phyloP scores from a whole-genome alignment of 805 yeast species.

The Kodamaea sagamina region DNA sequence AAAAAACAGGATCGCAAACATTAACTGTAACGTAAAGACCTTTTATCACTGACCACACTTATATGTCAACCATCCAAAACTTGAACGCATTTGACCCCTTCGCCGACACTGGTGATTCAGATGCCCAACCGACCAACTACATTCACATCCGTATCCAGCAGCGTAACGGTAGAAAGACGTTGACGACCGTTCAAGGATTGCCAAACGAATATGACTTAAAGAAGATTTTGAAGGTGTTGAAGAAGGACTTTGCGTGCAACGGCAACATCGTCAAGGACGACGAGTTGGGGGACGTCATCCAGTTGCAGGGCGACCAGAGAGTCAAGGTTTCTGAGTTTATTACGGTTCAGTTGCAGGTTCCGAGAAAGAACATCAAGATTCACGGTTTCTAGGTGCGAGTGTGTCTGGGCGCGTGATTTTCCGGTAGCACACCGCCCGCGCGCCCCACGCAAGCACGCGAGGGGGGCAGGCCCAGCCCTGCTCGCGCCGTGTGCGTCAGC shows the following conservation, averaged over 20 bases:
- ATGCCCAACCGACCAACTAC: slow-evolving; percentile 91
- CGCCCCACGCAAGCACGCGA: too few relatives aligned
- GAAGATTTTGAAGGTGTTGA: slow-evolving; percentile 88
- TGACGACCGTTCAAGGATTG: slow-evolving; percentile 97
- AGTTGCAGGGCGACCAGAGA: slow-evolving; percentile 98
- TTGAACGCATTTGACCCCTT: slow-evolving; percentile 90
- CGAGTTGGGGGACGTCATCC: slow-evolving; percentile 95
- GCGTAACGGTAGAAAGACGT: slow-evolving; percentile 98
- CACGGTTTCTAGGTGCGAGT: slow-evolving; percentile 78
- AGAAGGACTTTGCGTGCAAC: slow-evolving; percentile 98
- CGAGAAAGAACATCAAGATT: slow-evolving; percentile 95
- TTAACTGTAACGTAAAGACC: slow-evolving; percentile 4
- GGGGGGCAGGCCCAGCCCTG: too few relatives aligned
- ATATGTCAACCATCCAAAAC: slow-evolving; percentile 91
- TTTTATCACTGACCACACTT: slow-evolving; percentile 8
- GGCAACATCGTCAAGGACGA: slow-evolving; percentile 97
- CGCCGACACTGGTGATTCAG: slow-evolving; percentile 99
- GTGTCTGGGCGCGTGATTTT: background rate
- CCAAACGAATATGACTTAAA: slow-evolving; percentile 94
- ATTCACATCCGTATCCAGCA: slow-evolving; percentile 99
- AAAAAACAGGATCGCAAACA: background rate
- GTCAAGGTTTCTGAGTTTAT: slow-evolving; percentile 92
- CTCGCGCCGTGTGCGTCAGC: too few relatives aligned
- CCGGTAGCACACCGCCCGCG: too few relatives aligned
- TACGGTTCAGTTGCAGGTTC: slow-evolving; percentile 80